Base-by-base conservation (phyloP, 1,139 yeast genomes). In the Sugiyamaella neomexicana region DNA sequence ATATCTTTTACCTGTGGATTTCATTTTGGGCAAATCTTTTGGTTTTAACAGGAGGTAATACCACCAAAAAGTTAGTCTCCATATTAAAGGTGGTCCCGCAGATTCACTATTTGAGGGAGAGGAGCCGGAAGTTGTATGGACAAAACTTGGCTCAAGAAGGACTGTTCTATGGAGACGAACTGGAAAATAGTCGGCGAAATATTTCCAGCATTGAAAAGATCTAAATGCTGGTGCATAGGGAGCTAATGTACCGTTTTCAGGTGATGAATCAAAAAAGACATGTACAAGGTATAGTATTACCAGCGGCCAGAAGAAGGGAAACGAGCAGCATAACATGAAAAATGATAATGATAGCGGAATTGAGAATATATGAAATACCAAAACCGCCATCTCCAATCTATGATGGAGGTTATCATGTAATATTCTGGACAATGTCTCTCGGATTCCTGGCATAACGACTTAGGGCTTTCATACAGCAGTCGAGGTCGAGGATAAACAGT, bases 121-220 rank as follows among this genome's bases (percentile, higher is more conserved):
- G 46, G 41, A 42, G 20, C 17, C 34, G n/a, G 45, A 39, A 29
- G 20, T 43, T 23, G 17, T 38, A 34, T 39, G 45, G 16, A 63
- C 64, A 63, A 84, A 87, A 0, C 96, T 85, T 1, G 98, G 97
- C 58, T 80, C 82, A 55, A 91, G 75, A 13, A 85, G 88, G 12
- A 77, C 78, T 0, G 91, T 78, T 66, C 86, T 88, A 69, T 85
- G 86, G n/a, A 89, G 75, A 1, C 72, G 71, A 15, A 93, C 81
- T 0, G 98, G 98, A 71, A 86, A 93, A 70, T 90, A 93, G 47
- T 77, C 75, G 38, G 85, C 85, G 69, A 86, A 89, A 74, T 83
- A 79, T 55, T 77, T 80, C 95, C 96, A 91, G n/a, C 86, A 62
- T 2, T 72, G 66, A 45, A 82, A 67, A 39, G 80, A 78, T 59